Conservation (phyloP, 192 early-diverging fungal species). For the Obelidium mucronatum region DNA sequence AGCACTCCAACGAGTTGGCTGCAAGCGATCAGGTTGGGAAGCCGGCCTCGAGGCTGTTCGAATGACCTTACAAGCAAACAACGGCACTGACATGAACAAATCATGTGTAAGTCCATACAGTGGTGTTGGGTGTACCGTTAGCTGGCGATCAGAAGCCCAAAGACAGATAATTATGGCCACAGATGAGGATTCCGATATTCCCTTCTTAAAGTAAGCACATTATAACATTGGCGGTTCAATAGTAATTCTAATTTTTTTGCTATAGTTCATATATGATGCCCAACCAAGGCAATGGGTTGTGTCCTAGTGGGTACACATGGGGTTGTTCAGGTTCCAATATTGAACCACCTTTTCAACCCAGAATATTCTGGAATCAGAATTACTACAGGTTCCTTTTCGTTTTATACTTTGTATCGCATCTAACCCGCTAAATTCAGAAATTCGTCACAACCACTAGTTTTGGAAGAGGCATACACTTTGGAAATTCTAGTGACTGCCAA, state of each 20-base stretch:
- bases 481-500: constrained; percentile 44
- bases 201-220: constrained; percentile 14
- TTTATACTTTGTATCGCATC: not conserved
- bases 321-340: not conserved
- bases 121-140: constrained; percentile 30
- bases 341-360: constrained; percentile 1
- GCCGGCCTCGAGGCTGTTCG: constrained; percentile 49
- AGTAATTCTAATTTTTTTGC: not conserved
- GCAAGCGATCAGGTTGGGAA: constrained; percentile 41
- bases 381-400: constrained; percentile 2
- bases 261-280: constrained; percentile 22
- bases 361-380: not conserved
- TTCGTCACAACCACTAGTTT: constrained; percentile 10
- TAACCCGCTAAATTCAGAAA: constrained; percentile 1
- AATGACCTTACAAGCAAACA: constrained; percentile 37
- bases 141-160: constrained; percentile 32
- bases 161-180: constrained; percentile 47
- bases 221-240: not conserved
- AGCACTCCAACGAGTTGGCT: constrained; percentile 25
- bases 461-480: constrained; percentile 30
- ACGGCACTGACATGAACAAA: constrained; percentile 30
- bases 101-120: not conserved
- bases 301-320: constrained; percentile 27
- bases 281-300: constrained; percentile 23
- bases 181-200: constrained; percentile 51